A percentile compares a stretch with the other conserved stretches of the same genome.
These are phyloP conservation scores for Peniophora sp. DNA, from an alignment of 1,284 basidiomycete genomes.

Conservation along the genomic window DNA sequence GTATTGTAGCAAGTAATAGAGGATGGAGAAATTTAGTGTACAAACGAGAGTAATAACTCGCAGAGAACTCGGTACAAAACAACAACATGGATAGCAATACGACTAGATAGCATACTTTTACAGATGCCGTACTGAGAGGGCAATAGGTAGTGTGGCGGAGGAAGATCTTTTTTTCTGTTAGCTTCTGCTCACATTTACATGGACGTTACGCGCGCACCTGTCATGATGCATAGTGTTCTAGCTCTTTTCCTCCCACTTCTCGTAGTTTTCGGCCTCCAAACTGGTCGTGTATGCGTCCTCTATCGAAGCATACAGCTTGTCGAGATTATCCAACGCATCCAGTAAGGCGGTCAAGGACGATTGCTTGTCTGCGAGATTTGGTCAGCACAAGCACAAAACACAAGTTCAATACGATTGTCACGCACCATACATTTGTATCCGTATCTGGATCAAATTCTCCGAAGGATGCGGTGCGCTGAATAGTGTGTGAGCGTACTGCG, in stretches of 20 bases:
- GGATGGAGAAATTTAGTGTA: too few species aligned
- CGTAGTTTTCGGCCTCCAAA: conserved; percentile 44
- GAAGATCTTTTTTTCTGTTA: conserved; percentile 1
- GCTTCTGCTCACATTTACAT: neutral
- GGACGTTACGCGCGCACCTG: too few species aligned
- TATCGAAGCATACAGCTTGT: conserved; percentile 63
- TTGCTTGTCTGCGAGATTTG: conserved; percentile 47
- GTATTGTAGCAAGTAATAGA: too few species aligned
- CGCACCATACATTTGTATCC: conserved; percentile 98
- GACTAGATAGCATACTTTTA: too few species aligned
- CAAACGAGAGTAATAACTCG: too few species aligned
- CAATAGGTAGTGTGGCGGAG: too few species aligned
- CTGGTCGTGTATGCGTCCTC: conserved; percentile 58
- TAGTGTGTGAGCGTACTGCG: neutral
- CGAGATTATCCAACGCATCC: conserved; percentile 67
- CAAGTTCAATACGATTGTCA: conserved; percentile 11
- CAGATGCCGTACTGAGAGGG: too few species aligned
- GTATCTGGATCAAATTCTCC: conserved; percentile 91
- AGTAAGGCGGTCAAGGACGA: conserved; percentile 77
- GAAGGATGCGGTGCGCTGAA: conserved; percentile 88
- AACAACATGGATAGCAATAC: too few species aligned
- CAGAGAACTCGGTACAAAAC: neutral
- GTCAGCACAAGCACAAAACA: neutral
- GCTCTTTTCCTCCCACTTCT: conserved; percentile 62
- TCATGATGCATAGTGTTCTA: conserved; percentile 23